phyloP scores from a whole-genome alignment of 2,329 filamentous ascomycete species.

The Huntiella moniliformis region DNA sequence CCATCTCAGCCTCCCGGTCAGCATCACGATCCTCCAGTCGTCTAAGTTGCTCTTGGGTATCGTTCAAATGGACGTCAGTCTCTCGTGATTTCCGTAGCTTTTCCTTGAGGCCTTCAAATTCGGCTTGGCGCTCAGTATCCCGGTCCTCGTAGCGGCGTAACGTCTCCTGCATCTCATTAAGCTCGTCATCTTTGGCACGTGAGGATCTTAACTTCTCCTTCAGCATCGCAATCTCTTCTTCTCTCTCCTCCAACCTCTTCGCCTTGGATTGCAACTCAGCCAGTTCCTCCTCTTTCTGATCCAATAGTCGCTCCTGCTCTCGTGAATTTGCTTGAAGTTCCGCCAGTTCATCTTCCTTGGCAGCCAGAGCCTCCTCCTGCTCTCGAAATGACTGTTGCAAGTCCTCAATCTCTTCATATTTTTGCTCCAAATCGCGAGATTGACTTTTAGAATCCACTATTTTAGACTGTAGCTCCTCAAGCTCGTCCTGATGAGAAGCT shows the following conservation, averaged over 20 bases:
- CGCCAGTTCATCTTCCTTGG: constrained; percentile 7
- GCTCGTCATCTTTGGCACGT: constrained; percentile 1
- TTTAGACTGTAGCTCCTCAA: constrained; percentile 45
- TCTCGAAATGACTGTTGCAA: constrained; percentile 6
- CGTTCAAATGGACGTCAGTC: not conserved
- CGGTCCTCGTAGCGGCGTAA: constrained; percentile 3
- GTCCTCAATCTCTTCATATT: constrained; percentile 27
- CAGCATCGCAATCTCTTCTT: constrained; percentile 5
- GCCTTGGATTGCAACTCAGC: constrained; percentile 7
- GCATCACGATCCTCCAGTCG: constrained; percentile 5
- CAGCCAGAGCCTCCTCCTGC: constrained; percentile 4
- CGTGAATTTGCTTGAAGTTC: constrained; percentile 21
- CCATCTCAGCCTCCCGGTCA: constrained; percentile 7
- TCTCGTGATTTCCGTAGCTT: constrained; percentile 3
- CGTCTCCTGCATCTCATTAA: constrained; percentile 3
- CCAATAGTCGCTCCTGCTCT: constrained; percentile 4
- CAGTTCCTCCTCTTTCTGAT: constrained; percentile 7
- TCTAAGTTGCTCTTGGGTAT: constrained; percentile 7
- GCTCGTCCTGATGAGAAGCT: constrained; percentile 55
- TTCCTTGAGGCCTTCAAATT: constrained; percentile 9
- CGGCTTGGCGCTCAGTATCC: constrained; percentile 5
- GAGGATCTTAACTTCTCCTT: constrained; percentile 5
- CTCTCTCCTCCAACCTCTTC: constrained; percentile 4
- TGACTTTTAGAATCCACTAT: constrained; percentile 25
- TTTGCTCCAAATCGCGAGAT: constrained; percentile 34